Evolutionary conservation across 805 yeast genomes (phyloP).

Genomic region (Candida broadrunensis): DNA sequence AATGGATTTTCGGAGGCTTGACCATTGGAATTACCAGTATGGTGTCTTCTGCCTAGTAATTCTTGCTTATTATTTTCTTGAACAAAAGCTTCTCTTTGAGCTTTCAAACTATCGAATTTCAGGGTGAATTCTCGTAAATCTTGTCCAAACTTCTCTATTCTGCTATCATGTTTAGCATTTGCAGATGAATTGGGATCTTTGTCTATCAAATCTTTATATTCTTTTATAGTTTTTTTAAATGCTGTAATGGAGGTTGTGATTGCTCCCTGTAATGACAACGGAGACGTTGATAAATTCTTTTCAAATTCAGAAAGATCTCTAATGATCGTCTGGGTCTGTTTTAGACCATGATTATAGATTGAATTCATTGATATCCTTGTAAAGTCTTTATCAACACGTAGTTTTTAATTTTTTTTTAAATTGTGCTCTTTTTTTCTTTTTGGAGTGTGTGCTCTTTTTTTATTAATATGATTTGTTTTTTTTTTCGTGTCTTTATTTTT

Average conservation of each 20-base stretch:
- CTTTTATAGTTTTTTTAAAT: slow-evolving; percentile 71
- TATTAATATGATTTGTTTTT: too few species aligned
- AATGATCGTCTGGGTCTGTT: slow-evolving; percentile 72
- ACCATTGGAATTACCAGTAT: slow-evolving; percentile 12
- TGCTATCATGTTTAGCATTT: slow-evolving; percentile 50
- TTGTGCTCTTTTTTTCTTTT: too few species aligned
- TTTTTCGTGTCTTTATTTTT: too few species aligned
- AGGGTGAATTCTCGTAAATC: slow-evolving; percentile 45
- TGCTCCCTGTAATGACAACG: slow-evolving; percentile 72
- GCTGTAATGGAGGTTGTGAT: slow-evolving; percentile 78
- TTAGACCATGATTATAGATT: slow-evolving; percentile 83
- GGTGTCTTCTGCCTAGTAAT: slow-evolving; percentile 51
- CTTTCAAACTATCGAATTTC: slow-evolving; percentile 53
- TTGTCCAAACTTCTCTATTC: slow-evolving; percentile 56
- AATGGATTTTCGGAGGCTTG: slow-evolving; percentile 50
- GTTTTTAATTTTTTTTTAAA: too few species aligned
- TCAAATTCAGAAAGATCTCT: slow-evolving; percentile 69
- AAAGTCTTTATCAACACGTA: too few species aligned
- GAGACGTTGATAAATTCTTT: slow-evolving; percentile 61
- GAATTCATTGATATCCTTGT: slow-evolving; percentile 80
- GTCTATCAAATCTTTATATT: slow-evolving; percentile 54
- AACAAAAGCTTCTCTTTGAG: slow-evolving; percentile 50
- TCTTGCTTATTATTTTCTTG: slow-evolving; percentile 49
- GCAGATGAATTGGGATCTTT: slow-evolving; percentile 51
- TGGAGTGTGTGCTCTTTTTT: too few species aligned